phyloP scores from a whole-genome alignment of 179 eudicot species.

The Carnegiea gigantea region DNA sequence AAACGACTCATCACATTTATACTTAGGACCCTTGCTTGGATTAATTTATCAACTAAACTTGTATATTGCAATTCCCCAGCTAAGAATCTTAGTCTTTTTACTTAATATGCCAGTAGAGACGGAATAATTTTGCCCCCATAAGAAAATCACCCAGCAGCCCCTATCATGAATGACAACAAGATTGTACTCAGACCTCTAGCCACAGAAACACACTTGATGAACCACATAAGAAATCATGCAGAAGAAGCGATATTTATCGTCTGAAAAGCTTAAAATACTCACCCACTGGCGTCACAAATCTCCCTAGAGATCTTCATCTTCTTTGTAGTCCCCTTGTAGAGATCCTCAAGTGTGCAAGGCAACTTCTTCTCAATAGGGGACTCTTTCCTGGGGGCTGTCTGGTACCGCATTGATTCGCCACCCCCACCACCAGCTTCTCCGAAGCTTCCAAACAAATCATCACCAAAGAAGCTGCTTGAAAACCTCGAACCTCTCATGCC shows the following conservation, averaged over 20 bases:
- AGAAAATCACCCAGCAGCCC: too few relatives aligned
- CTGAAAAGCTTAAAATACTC: conserved; percentile 27
- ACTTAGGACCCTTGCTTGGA: too few relatives aligned
- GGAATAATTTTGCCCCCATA: too few relatives aligned
- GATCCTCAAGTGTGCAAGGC: conserved; percentile 64
- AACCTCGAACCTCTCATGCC: conserved; percentile 47
- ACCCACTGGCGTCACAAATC: conserved; percentile 68
- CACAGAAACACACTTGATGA: too few relatives aligned
- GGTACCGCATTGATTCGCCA: conserved; percentile 33
- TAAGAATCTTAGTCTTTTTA: too few relatives aligned
- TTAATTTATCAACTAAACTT: too few relatives aligned
- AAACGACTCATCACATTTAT: too few relatives aligned
- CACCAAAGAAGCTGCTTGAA: conserved; percentile 45
- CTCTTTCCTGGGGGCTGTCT: conserved; percentile 45
- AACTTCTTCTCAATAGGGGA: conserved; percentile 60
- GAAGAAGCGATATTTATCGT: too few relatives aligned
- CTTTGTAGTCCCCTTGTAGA: conserved; percentile 64
- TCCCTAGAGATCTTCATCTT: conserved; percentile 78
- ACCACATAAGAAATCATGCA: not conserved
- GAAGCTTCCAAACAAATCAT: conserved; percentile 46
- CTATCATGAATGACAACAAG: too few relatives aligned
- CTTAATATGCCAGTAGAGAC: too few relatives aligned
- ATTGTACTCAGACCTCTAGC: too few relatives aligned
- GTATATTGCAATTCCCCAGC: too few relatives aligned
- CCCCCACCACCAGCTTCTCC: conserved; percentile 40